A percentile compares a stretch with the other conserved stretches of the same genome.
These are phyloP conservation scores for Penicillium nucicola DNA, from an alignment of 495 filamentous ascomycete genomes.

Conservation along the genomic window DNA sequence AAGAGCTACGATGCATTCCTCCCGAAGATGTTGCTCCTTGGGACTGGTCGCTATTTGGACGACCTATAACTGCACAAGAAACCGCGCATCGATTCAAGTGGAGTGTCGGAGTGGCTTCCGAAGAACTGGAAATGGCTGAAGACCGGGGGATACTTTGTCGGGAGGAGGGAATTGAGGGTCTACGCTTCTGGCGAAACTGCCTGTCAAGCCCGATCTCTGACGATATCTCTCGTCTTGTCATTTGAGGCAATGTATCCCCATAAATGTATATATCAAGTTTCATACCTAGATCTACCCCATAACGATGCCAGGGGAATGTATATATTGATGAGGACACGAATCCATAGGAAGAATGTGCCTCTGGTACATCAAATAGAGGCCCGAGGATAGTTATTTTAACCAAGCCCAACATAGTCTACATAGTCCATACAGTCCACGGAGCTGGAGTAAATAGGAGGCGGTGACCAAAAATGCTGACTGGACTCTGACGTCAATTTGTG, in stretches of 20 bases:
- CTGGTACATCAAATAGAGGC: too few relatives aligned
- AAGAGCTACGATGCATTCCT: slow-evolving; percentile 63
- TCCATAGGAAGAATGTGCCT: too few relatives aligned
- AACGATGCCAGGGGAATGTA: neutral
- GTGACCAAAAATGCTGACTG: too few relatives aligned
- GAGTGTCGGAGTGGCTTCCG: slow-evolving; percentile 96
- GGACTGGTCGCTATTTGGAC: slow-evolving; percentile 75
- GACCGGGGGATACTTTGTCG: slow-evolving; percentile 79
- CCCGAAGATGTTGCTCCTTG: slow-evolving; percentile 62
- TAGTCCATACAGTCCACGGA: too few relatives aligned
- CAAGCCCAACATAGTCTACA: too few relatives aligned
- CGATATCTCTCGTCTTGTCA: slow-evolving; percentile 1
- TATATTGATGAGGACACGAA: neutral
- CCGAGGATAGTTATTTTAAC: too few relatives aligned
- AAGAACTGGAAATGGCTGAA: slow-evolving; percentile 96
- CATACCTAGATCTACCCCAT: neutral
- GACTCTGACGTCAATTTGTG: too few relatives aligned
- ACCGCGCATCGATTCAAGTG: slow-evolving; percentile 89
- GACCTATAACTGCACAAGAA: slow-evolving; percentile 86
- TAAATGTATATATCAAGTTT: neutral
- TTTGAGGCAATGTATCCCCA: neutral
- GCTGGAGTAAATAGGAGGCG: too few relatives aligned
- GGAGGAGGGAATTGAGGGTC: slow-evolving; percentile 78
- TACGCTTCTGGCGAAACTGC: slow-evolving; percentile 79
- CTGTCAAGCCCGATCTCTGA: slow-evolving; percentile 15